Conservation (phyloP, 192 early-diverging fungal genomes). For the Phycomyces blakesleeanus region DNA sequence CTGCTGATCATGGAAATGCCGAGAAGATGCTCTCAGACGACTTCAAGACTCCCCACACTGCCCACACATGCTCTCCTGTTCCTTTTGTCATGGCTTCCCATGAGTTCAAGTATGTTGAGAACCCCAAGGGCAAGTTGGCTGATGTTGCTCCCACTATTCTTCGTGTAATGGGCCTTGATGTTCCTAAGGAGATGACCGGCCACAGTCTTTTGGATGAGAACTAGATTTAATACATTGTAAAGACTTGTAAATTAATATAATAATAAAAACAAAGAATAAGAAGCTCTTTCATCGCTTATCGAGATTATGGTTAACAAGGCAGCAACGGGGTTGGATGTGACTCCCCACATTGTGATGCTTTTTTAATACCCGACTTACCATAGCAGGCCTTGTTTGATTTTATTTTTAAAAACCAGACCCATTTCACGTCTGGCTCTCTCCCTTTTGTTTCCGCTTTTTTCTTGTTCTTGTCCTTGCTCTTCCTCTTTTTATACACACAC, state of each 20-base stretch:
- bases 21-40: constrained; percentile 96
- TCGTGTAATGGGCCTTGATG: constrained; percentile 83
- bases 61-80: constrained; percentile 88
- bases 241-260: background rate
- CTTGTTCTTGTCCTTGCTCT: no score
- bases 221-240: no score
- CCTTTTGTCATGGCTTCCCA: constrained; percentile 87
- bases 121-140: constrained; percentile 71
- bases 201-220: constrained; percentile 49
- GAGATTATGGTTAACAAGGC: no score
- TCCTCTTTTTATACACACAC: no score
- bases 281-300: no score
- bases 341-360: no score
- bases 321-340: no score
- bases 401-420: no score
- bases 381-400: no score
- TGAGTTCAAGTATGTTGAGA: constrained; percentile 49
- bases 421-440: no score
- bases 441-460: no score
- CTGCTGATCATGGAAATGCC: constrained; percentile 98
- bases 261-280: background rate
- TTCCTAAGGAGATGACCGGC: constrained; percentile 97
- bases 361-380: no score
- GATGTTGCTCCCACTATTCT: constrained; percentile 98
- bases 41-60: constrained; percentile 86